These are phyloP conservation scores for Phoma sp. DNA, from an alignment of 2,329 filamentous ascomycete species.

Conservation along the genomic window DNA sequence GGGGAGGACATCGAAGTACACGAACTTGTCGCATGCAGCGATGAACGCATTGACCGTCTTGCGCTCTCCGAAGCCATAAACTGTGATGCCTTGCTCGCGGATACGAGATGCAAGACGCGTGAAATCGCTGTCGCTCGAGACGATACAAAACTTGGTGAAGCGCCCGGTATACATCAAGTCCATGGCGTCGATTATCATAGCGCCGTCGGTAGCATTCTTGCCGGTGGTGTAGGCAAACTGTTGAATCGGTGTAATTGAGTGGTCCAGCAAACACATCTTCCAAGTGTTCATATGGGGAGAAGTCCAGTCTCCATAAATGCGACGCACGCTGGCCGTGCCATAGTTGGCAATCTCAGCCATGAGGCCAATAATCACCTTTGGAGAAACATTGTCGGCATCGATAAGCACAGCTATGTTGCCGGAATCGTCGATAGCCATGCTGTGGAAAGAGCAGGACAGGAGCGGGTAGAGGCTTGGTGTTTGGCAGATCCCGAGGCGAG, in stretches of 20 bases:
- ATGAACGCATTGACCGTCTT: conserved; percentile 35
- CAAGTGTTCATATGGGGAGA: conserved; percentile 26
- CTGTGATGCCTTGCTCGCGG: conserved; percentile 42
- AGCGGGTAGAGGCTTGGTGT: no score
- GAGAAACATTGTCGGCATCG: conserved; percentile 36
- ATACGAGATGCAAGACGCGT: conserved; percentile 44
- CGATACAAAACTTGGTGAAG: conserved; percentile 42
- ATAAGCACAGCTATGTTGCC: conserved; percentile 28
- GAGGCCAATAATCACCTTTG: conserved; percentile 31
- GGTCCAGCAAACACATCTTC: conserved; percentile 25
- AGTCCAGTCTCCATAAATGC: conserved; percentile 43
- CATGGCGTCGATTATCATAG: conserved; percentile 48
- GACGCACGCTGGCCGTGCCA: conserved; percentile 38
- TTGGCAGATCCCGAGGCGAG: no score
- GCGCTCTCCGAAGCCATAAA: conserved; percentile 44
- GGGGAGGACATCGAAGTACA: conserved; percentile 22
- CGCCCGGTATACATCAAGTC: conserved; percentile 42
- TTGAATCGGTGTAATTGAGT: conserved; percentile 36
- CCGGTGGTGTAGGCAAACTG: conserved; percentile 40
- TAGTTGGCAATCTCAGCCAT: conserved; percentile 43
- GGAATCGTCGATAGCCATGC: conserved; percentile 1
- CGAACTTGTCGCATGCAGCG: conserved; percentile 37
- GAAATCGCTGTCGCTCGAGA: conserved; percentile 47
- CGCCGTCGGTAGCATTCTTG: conserved; percentile 42
- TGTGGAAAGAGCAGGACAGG: no score